A percentile compares a stretch with the other conserved stretches of the same genome.
Conservation (phyloP, 805 yeast species). For the Saccharomycopsis sp. region DNA sequence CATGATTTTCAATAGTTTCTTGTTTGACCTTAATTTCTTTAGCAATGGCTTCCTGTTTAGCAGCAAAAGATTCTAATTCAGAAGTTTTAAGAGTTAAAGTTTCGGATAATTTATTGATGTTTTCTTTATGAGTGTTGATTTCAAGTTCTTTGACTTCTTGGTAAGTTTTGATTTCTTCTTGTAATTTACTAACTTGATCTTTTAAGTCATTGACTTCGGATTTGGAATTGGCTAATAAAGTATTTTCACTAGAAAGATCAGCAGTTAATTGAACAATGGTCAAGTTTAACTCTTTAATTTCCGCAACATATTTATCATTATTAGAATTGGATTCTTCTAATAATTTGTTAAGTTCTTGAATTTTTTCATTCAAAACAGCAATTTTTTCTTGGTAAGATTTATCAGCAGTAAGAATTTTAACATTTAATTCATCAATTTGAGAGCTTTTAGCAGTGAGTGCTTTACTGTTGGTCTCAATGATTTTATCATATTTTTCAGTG, state of each 20-base stretch:
- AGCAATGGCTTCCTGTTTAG: conserved; percentile 8
- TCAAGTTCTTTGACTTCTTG: neutral
- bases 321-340: neutral
- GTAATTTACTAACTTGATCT: neutral
- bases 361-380: neutral
- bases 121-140: conserved; percentile 1
- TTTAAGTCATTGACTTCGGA: neutral
- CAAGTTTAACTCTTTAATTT: conserved; percentile 1
- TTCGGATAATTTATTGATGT: neutral
- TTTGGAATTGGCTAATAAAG: conserved; percentile 2
- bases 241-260: conserved; percentile 12
- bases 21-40: conserved; percentile 7
- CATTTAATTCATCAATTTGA: conserved; percentile 11
- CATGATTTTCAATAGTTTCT: conserved; percentile 8
- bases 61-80: conserved; percentile 1
- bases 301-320: neutral
- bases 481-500: conserved; percentile 3
- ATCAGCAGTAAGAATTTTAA: neutral
- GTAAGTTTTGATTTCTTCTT: neutral
- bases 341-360: neutral
- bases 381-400: neutral
- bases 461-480: conserved; percentile 2
- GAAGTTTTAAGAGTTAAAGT: neutral
- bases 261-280: conserved; percentile 11
- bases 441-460: conserved; percentile 9